Conservation (phyloP, 1,284 basidiomycete genomes). For the Moesziomyces sp. region DNA sequence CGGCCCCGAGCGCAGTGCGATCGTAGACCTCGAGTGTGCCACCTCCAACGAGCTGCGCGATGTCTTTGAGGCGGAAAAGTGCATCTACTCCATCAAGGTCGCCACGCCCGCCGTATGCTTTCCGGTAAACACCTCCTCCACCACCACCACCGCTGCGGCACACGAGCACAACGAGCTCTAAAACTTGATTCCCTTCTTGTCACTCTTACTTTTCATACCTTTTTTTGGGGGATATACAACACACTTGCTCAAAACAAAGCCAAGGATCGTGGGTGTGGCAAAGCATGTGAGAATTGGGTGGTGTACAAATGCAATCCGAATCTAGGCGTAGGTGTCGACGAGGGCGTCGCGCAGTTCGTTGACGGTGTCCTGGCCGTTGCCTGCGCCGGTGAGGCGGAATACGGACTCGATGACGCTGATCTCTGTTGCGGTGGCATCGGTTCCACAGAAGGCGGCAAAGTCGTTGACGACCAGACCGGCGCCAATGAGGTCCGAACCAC, state of each 20-base stretch:
- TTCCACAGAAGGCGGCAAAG: conserved; percentile 86
- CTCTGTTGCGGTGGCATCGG: conserved; percentile 87
- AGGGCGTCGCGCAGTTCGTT: conserved; percentile 64
- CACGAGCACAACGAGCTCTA: conserved; percentile 26
- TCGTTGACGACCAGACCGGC: conserved; percentile 98
- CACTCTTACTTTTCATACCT: background rate
- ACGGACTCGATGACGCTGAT: conserved; percentile 97
- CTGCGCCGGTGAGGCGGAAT: conserved; percentile 73
- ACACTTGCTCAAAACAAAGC: no score
- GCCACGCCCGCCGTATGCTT: conserved; percentile 88
- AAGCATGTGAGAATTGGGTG: background rate
- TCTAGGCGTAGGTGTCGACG: conserved; percentile 65
- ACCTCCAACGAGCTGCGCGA: conserved; percentile 83
- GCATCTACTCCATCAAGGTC: conserved; percentile 89
- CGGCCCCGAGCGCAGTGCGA: conserved; percentile 84
- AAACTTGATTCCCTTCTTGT: background rate
- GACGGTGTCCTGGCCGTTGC: conserved; percentile 56
- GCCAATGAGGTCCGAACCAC: conserved; percentile 96
- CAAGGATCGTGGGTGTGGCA: no score
- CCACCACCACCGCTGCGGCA: conserved; percentile 1
- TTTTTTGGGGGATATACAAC: background rate
- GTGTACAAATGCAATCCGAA: background rate
- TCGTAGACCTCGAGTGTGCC: conserved; percentile 85
- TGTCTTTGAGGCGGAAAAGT: conserved; percentile 90
- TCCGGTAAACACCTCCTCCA: conserved; percentile 11